Conservation (phyloP, 345 rosid genomes). For the Brassica nigra region DNA sequence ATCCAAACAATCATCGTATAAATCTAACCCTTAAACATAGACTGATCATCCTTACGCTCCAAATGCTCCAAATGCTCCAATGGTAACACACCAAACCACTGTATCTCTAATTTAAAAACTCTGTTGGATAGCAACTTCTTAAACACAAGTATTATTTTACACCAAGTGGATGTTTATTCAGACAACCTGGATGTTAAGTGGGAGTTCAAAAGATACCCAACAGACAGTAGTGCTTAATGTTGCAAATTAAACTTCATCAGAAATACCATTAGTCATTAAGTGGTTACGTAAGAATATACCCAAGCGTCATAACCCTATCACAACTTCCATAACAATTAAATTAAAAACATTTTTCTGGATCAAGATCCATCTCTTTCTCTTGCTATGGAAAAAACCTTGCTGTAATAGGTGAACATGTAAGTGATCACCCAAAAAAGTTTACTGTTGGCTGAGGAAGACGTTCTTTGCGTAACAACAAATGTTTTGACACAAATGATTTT, state of each 20-base stretch:
- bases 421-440: neutral
- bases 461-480: neutral
- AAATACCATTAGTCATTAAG: neutral
- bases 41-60: neutral
- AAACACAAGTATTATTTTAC: neutral
- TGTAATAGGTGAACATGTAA: neutral
- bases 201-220: neutral
- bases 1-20: neutral
- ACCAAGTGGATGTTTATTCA: neutral
- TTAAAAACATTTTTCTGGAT: neutral
- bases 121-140: neutral
- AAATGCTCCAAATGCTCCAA: neutral
- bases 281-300: neutral
- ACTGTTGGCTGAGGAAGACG: neutral
- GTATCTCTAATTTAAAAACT: neutral
- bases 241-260: neutral
- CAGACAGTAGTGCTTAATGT: neutral
- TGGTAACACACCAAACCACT: neutral
- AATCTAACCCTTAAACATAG: neutral
- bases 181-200: neutral
- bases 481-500: no score
- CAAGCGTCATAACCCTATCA: neutral
- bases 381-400: neutral
- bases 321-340: neutral
- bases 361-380: neutral